A percentile compares a stretch with the other conserved stretches of the same genome.
These are phyloP conservation scores for Mortierella polycephala DNA, from an alignment of 371 early-diverging fungal species.

Conservation along the genomic window DNA sequence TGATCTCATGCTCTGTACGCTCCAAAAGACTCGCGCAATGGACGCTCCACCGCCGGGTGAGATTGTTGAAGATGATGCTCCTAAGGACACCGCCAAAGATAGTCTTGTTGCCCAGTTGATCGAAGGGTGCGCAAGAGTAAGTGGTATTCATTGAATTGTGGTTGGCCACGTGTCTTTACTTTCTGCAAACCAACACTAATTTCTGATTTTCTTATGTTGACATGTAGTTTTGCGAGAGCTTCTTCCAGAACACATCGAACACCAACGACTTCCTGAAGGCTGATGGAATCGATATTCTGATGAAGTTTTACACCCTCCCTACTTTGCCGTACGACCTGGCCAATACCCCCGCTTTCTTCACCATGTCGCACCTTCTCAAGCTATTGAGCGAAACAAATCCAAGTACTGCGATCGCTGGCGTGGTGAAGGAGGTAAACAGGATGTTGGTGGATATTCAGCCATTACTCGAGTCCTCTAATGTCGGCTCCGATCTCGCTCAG, in stretches of 20 bases:
- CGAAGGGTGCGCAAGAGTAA: slow-evolving; percentile 63
- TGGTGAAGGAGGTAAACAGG: slow-evolving; percentile 62
- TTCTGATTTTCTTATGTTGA: not conserved
- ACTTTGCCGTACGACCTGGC: slow-evolving; percentile 83
- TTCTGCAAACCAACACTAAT: not conserved
- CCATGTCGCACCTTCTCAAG: slow-evolving; percentile 79
- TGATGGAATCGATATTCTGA: slow-evolving; percentile 73
- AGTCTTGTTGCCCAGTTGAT: slow-evolving; percentile 59
- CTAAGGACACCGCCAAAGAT: slow-evolving; percentile 67
- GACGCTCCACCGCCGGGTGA: slow-evolving; percentile 40
- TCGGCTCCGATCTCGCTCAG: slow-evolving; percentile 33
- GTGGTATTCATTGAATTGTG: slow-evolving; percentile 33
- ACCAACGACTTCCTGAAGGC: slow-evolving; percentile 78
- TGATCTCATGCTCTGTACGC: slow-evolving; percentile 60
- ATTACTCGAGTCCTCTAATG: slow-evolving; percentile 18
- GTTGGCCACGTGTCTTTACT: not conserved
- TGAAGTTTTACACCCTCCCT: slow-evolving; percentile 74
- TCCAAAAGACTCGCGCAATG: slow-evolving; percentile 35
- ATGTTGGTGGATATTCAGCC: slow-evolving; percentile 56
- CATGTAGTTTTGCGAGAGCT: slow-evolving; percentile 81
- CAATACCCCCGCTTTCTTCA: slow-evolving; percentile 70
- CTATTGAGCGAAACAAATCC: slow-evolving; percentile 76
- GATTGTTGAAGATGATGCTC: slow-evolving; percentile 51
- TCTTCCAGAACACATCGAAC: slow-evolving; percentile 83
- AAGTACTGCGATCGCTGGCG: slow-evolving; percentile 55